Evolutionary conservation across 2,329 filamentous ascomycete genomes (phyloP).

Genomic region (Arthrobotrys conoides): DNA sequence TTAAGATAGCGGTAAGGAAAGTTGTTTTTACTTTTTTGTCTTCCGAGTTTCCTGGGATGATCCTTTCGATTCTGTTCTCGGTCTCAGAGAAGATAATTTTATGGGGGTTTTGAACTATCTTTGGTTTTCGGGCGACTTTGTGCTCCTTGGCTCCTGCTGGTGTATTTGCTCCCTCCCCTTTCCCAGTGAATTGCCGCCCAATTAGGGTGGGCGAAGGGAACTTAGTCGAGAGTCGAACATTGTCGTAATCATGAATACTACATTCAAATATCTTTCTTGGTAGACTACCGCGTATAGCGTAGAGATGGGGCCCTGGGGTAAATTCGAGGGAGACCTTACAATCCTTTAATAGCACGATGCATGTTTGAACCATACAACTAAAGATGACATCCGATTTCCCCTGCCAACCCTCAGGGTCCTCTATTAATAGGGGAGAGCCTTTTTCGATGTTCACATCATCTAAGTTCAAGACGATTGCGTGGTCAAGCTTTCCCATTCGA

Average conservation of each 20-base stretch:
- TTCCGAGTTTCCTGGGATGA: neutral
- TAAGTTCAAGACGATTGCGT: neutral
- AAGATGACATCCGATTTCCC: slow-evolving; percentile 60
- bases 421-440: slow-evolving; percentile 39
- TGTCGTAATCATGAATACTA: neutral
- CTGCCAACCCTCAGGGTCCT: slow-evolving; percentile 59
- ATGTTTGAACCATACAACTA: slow-evolving; percentile 61
- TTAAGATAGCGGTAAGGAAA: too few species aligned
- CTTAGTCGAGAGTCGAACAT: slow-evolving; percentile 29
- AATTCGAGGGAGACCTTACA: slow-evolving; percentile 31
- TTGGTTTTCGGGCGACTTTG: neutral
- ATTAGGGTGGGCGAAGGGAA: slow-evolving; percentile 10
- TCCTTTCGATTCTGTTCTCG: neutral
- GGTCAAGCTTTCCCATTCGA: slow-evolving; percentile 38
- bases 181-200: too few species aligned
- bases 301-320: neutral
- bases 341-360: slow-evolving; percentile 8
- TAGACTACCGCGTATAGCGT: neutral
- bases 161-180: too few species aligned
- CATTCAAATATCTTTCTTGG: slow-evolving; percentile 17
- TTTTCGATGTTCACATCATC: slow-evolving; percentile 31
- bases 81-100: neutral
- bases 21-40: neutral
- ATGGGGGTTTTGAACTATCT: neutral
- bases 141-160: too few species aligned